A percentile compares a stretch with the other conserved stretches of the same genome.
Evolutionary conservation across 805 yeast species (phyloP).

Genomic region (Candida verbasci): DNA sequence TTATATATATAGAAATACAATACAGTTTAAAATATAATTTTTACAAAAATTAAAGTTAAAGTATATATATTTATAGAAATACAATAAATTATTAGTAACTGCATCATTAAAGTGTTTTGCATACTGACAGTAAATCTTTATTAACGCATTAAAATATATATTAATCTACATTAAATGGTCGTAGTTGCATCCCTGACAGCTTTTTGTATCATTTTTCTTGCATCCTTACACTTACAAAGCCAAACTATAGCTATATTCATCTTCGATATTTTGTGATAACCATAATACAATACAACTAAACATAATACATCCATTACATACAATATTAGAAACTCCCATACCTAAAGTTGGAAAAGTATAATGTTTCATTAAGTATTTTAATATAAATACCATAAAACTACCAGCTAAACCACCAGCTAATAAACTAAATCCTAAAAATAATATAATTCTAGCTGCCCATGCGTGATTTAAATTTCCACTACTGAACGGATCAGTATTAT

Average conservation of each 20-base stretch:
- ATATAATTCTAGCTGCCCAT: slow-evolving; percentile 90
- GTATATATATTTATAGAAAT: too few species aligned
- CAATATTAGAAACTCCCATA: slow-evolving; percentile 89
- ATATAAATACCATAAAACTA: slow-evolving; percentile 77
- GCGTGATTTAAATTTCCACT: slow-evolving; percentile 51
- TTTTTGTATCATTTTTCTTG: not conserved
- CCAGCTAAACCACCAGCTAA: slow-evolving; percentile 95
- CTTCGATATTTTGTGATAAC: slow-evolving; percentile 94
- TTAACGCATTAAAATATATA: too few species aligned
- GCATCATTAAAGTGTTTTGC: too few species aligned
- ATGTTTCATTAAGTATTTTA: slow-evolving; percentile 77
- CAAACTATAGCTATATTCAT: slow-evolving; percentile 89
- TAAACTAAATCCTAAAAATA: slow-evolving; percentile 88
- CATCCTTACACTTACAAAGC: too few species aligned
- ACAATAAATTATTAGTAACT: too few species aligned
- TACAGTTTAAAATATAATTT: not conserved
- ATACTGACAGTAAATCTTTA: too few species aligned
- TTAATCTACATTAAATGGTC: too few species aligned
- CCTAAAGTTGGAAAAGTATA: slow-evolving; percentile 84
- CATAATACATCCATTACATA: slow-evolving; percentile 75
- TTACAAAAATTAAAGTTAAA: too few species aligned
- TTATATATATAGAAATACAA: not conserved
- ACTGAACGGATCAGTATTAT: slow-evolving; percentile 29
- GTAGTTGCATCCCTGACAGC: too few species aligned
- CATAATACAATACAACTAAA: slow-evolving; percentile 85